Conservation (phyloP, 1,284 basidiomycete genomes). For the Mycena sp. region DNA sequence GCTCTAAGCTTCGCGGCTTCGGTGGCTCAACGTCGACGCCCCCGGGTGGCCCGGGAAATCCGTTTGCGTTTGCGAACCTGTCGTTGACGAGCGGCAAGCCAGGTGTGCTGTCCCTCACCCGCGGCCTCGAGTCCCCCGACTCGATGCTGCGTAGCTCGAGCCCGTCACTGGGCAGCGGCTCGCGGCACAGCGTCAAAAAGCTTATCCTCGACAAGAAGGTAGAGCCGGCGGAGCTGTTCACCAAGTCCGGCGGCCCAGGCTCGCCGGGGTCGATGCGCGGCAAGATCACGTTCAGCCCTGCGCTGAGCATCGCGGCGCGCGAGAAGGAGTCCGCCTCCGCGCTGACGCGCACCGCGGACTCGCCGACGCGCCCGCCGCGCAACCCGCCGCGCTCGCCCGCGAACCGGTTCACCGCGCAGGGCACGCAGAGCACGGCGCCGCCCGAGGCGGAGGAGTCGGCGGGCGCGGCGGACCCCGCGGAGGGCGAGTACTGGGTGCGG, state of each 20-base stretch:
- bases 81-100: constrained; percentile 52
- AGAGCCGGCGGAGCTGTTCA: constrained; percentile 75
- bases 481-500: constrained; percentile 91
- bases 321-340: constrained; percentile 62
- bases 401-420: constrained; percentile 59
- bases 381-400: constrained; percentile 36
- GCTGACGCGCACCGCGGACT: constrained; percentile 42
- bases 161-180: constrained; percentile 62
- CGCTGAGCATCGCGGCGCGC: constrained; percentile 74
- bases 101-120: constrained; percentile 50
- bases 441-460: constrained; percentile 38
- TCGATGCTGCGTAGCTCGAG: constrained; percentile 39
- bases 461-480: constrained; percentile 56
- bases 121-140: constrained; percentile 49
- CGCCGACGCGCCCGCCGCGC: constrained; percentile 53
- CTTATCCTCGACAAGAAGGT: constrained; percentile 88
- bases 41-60: constrained; percentile 43
- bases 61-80: constrained; percentile 53
- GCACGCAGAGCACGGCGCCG: constrained; percentile 32
- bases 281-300: constrained; percentile 77
- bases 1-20: constrained; percentile 78
- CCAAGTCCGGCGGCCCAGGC: constrained; percentile 56
- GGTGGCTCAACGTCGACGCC: constrained; percentile 50
- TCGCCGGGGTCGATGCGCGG: constrained; percentile 52
- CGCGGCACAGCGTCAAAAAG: constrained; percentile 92